Evolutionary conservation across 371 early-diverging fungal species (phyloP), one percentile per base, ranked within the genome.

Genomic region (Chytridiales sp.): DNA sequence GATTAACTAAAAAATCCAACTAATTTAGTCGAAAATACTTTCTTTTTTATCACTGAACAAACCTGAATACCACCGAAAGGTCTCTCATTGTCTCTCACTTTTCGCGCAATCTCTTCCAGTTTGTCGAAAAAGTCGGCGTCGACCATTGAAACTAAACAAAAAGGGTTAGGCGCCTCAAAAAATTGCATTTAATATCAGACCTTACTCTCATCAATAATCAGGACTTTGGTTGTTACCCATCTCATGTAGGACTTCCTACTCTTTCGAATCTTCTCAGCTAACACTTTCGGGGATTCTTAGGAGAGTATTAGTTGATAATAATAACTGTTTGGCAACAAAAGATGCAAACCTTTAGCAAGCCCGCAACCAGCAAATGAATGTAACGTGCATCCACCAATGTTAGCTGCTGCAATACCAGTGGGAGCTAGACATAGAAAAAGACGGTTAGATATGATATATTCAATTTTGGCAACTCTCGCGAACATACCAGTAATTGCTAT

Each of bases 31-130:
- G 2, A 48, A 29, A 47, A 26, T 5, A 42, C 4, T 24, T 55
- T 4, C 21, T 17, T 32, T 26, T 47, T 38, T 30, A 38, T 31
- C 38, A 34, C 36, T 21, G 44, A 40, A 21, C 30, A 4, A 13
- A 87, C 82, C 75, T 92, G 93, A 41, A 96, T 87, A 3, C 94
- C 95, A 24, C 96, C 96, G 77, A 94, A 94, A 0, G 91, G 92
- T 35, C 50, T 39, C 0, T 36, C 26, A 39, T 47, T 73, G 13
- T 53, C 53, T 22, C 86, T 76, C 2, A 91, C 35, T 1, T 11
- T 50, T 30, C 87, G 73, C 0, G 92, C 93, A 60, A 94, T 76
- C 11, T 65, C 38, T 48, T 94, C 91, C 1, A 95, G 67, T 31
- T 88, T 89, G 44, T 90, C 93, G 67, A 94, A 89, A 6, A 91